These are phyloP conservation scores for Narthecium ossifragum DNA, from an alignment of 106 monocot genomes.

Conservation along the genomic window DNA sequence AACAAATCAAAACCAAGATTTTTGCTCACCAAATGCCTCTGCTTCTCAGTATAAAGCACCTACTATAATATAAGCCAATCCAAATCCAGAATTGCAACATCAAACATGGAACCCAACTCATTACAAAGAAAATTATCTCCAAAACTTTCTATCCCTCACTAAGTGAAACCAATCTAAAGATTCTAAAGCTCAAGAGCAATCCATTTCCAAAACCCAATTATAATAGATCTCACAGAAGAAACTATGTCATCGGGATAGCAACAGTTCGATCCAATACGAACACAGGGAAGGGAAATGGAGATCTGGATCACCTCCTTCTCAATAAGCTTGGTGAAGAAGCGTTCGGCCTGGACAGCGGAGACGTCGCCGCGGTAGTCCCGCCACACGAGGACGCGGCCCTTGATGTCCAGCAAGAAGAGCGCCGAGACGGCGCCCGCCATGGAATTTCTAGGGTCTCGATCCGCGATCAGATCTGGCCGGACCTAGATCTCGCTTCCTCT, in stretches of 20 bases:
- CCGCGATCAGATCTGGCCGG: not conserved
- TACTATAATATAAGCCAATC: too few relatives aligned
- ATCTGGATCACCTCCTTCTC: conserved; percentile 70
- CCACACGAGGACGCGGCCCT: conserved; percentile 91
- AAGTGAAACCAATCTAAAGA: not conserved
- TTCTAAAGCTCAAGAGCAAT: not conserved
- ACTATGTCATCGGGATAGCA: too few relatives aligned
- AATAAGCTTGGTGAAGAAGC: conserved; percentile 91
- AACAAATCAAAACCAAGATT: too few relatives aligned
- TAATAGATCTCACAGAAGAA: conserved; percentile 1
- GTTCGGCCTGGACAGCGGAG: conserved; percentile 83
- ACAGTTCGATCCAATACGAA: too few relatives aligned
- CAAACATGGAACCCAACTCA: not conserved
- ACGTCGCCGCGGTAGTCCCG: conserved; percentile 95
- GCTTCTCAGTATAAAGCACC: too few relatives aligned
- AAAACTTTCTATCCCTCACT: too few relatives aligned
- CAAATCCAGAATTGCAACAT: too few relatives aligned
- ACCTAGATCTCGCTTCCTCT: too few relatives aligned
- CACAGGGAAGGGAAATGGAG: not conserved
- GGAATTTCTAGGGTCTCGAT: not conserved
- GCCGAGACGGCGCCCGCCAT: conserved; percentile 98
- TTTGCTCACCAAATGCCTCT: too few relatives aligned
- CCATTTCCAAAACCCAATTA: not conserved
- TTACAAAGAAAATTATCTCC: too few relatives aligned
- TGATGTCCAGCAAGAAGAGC: conserved; percentile 92